These are phyloP conservation scores for Marasmius sp. DNA, from an alignment of 1,284 basidiomycete species.

Conservation along the genomic window DNA sequence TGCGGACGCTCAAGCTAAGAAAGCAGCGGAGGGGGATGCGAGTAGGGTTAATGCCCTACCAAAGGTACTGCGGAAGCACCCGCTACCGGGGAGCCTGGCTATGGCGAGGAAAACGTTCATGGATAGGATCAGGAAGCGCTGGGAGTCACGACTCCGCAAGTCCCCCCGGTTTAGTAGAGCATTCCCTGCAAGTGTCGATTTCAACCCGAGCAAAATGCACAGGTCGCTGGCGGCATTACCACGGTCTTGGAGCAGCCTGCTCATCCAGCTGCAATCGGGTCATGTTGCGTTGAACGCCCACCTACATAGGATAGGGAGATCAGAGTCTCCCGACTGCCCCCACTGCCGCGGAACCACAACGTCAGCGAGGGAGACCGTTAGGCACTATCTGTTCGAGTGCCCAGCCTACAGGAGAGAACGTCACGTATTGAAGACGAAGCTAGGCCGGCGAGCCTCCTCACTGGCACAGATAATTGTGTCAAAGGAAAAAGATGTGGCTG, in stretches of 20 bases:
- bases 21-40: slow-evolving; percentile 19
- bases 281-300: not conserved
- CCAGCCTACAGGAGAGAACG: not conserved
- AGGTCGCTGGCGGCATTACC: not conserved
- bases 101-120: not conserved
- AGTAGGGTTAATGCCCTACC: slow-evolving; percentile 11
- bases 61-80: slow-evolving; percentile 7
- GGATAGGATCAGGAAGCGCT: not conserved
- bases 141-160: not conserved
- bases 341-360: not conserved
- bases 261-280: not conserved
- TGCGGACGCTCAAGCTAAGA: slow-evolving; percentile 27
- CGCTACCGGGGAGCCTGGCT: not conserved
- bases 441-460: not conserved
- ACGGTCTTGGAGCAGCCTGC: not conserved
- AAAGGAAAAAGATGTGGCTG: not conserved
- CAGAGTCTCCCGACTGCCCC: not conserved
- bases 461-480: not conserved
- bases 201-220: not conserved
- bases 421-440: not conserved
- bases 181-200: not conserved
- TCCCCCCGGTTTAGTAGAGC: not conserved
- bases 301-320: not conserved
- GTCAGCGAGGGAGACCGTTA: not conserved
- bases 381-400: not conserved